phyloP scores from a whole-genome alignment of 345 rosid species.

The Citrus trifoliata region DNA sequence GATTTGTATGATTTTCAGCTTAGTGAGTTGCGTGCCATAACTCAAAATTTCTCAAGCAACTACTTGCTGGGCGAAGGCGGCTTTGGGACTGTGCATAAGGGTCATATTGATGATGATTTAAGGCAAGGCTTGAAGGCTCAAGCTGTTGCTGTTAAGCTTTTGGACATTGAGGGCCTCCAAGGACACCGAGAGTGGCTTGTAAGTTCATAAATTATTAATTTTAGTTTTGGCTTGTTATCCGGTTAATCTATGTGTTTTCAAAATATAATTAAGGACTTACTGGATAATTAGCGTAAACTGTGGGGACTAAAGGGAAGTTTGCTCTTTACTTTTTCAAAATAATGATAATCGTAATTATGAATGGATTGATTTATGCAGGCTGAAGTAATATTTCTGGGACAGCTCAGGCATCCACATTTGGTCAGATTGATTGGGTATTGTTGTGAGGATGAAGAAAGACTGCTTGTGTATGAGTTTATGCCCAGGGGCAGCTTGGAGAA shows the following conservation, averaged over 20 bases:
- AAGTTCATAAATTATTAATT: constrained; percentile 9
- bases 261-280: too few relatives aligned
- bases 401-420: constrained; percentile 73
- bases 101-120: constrained; percentile 68
- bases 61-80: constrained; percentile 94
- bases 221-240: too few relatives aligned
- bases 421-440: constrained; percentile 92
- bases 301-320: too few relatives aligned
- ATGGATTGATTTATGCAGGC: constrained; percentile 43
- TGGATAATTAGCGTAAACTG: too few relatives aligned
- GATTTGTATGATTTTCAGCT: constrained; percentile 81
- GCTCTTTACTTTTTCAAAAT: too few relatives aligned
- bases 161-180: constrained; percentile 92
- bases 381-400: constrained; percentile 93
- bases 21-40: constrained; percentile 68
- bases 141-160: constrained; percentile 93
- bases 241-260: too few relatives aligned
- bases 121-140: constrained; percentile 84
- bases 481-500: constrained; percentile 93
- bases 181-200: constrained; percentile 99
- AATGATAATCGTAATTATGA: too few relatives aligned
- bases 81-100: constrained; percentile 93
- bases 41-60: constrained; percentile 68
- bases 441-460: constrained; percentile 86
- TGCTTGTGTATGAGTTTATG: constrained; percentile 96